Base-by-base conservation (phyloP, 495 filamentous ascomycete species). In the Talaromyces ruber region DNA sequence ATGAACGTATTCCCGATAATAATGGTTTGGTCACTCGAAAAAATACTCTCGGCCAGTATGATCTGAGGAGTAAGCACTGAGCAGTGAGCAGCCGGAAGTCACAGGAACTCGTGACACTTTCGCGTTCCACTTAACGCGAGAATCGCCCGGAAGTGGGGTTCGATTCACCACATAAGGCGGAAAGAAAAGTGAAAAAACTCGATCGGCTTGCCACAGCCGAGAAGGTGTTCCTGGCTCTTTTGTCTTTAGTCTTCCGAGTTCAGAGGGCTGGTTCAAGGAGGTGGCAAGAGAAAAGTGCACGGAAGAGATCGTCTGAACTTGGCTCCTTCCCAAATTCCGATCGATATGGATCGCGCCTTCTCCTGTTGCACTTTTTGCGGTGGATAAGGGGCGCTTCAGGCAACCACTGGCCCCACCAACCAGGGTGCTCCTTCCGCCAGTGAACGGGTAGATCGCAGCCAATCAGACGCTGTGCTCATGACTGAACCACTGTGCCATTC, bases 101-200 rank as follows among this genome's bases (percentile, higher is more conserved):
- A 76, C 74, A 69, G 65, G 74, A 66, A 57, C 63, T 67, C 75
- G 75, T 70, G 75, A 64, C 65, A 69, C 66, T 74, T 75, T 80
- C 77, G 77, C 72, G 77, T 80, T 77, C 68, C 76, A 80, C 72
- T 77, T 79, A 69, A 77, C 76, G 73, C 76, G 76, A 64, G 58
- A 50, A 11, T 64, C 65, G 50, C 32, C 25, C 59, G 58, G 34
- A 16, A 34, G 22, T 18, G 18, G 61, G 24, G 55, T 34, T 32
- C 22, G n/a, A n/a, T 6, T 50, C 47, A 24, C 2, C 14, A 14
- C 52, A 34, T 14, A 30, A 57, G 29, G 26, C 29, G 16, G 18
- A 60, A 59, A 28, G 14, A 30, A 28, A 5, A 47, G n/a, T 0
- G 22, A 8, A 11, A 45, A 21, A 47, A n/a, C 43, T 47, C 43